phyloP scores from a whole-genome alignment of 345 rosid genomes.

The Linum trigynum region DNA sequence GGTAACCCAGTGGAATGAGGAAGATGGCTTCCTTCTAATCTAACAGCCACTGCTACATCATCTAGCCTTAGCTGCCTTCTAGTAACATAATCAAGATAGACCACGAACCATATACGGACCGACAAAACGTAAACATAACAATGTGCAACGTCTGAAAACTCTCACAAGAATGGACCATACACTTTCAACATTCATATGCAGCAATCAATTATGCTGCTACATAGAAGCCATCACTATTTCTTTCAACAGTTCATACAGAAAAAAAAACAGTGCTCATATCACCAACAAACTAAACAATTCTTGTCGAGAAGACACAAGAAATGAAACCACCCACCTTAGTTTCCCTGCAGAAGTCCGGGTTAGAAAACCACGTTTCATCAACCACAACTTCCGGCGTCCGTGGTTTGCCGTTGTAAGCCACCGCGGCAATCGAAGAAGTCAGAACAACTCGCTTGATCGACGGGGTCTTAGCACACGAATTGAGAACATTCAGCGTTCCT shows the following conservation, averaged over 20 bases:
- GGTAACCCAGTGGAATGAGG: not conserved
- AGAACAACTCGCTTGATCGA: conserved; percentile 67
- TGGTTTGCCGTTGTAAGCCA: conserved; percentile 43
- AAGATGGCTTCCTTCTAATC: not conserved
- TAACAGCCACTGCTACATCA: not conserved
- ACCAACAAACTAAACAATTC: not conserved
- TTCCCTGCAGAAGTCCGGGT: conserved; percentile 39
- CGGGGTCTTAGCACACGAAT: conserved; percentile 52
- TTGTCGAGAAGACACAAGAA: not conserved
- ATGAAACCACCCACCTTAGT: conserved; percentile 31
- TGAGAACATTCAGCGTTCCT: conserved; percentile 80
- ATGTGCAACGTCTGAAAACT: no score
- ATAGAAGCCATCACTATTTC: not conserved
- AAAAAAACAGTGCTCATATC: not conserved
- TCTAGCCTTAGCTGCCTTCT: not conserved
- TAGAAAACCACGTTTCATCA: conserved; percentile 79
- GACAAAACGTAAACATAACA: no score
- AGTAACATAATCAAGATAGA: no score
- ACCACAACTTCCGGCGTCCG: conserved; percentile 66
- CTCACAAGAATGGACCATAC: no score
- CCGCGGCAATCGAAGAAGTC: conserved; percentile 78
- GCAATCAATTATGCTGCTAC: no score
- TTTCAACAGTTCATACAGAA: not conserved
- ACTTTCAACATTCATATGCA: no score
- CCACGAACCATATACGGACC: no score